Base-by-base conservation (phyloP, 2,329 filamentous ascomycete species). In the Colletotrichum tamarilloi region DNA sequence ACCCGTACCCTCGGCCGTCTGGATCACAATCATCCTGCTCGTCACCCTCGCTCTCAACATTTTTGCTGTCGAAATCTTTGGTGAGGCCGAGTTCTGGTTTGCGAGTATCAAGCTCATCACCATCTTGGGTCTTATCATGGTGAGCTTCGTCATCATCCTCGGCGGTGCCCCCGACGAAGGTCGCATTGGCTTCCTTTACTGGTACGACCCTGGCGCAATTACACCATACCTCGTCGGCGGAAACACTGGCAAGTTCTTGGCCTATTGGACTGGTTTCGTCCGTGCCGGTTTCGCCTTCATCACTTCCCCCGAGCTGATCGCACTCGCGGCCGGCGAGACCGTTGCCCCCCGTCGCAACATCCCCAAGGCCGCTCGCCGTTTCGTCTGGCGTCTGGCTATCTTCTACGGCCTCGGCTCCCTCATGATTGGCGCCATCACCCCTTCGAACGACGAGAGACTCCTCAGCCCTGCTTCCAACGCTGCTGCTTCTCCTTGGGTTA, bases 391-490 rank as follows among this genome's bases (percentile, higher is more conserved):
- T 74, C 87, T 92, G 22, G 85, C 89, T 56, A 78, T 92, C 76
- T 92, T 92, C 80, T 92, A 92, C 79, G 88, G 91, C 7, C 80
- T 92, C n/a, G 87, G 88, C 3, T 88, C 89, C 30, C 85, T 92
- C 75, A 82, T 91, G 73, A 88, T 92, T 57, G 90, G 91, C 65
- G 85, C 90, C 77, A 84, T 92, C 68, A 89, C 90, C 7, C 86
- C 94, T 1, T 93, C 91, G 78, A 87, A 94, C 74, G 90, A 95
- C 76, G 75, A 83, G 0, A 86, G 87, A 8, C 87, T 96, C 75
- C 87, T 91, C 4, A 84, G 83, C 42, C 87, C 86, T 62, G 87
- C 87, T 1, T 91, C 91, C 76, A 85, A 88, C 77, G 90, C 90
- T 9, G 87, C 86, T 9, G 88, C 90, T 2, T 92, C 92, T 0